Base-by-base conservation (phyloP, 1,139 yeast genomes). In the Taphrina pruni region DNA sequence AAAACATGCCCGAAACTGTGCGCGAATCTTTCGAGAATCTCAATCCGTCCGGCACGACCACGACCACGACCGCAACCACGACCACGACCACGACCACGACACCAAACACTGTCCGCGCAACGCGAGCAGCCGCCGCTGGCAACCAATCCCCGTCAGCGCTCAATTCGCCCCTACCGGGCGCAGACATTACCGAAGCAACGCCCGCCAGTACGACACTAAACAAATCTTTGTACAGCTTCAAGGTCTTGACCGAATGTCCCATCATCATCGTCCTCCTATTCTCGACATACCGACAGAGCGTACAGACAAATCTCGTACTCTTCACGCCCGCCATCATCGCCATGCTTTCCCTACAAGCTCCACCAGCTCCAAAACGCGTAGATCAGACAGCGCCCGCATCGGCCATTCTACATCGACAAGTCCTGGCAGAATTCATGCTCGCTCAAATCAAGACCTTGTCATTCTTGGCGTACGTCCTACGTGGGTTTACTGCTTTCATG, bases 371-470 rank as follows among this genome's bases (percentile, higher is more conserved):
- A 72, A 90, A 91, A 9, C 88, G 89, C 72, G 81, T 85, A 8
- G 80, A 85, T 0, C 82, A 88, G 1, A 77, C 82, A 1, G 14
- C 32, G 36, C 12, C 39, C 1, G 61, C 61, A 6, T 6, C 54
- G 7, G 21, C 12, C 21, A n/a, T 45, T 12, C 20, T 32, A 7
- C 62, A 45, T 9, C 84, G 97, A 74, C 83, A 87, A 21, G 88
- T 90, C 0, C 94, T 88, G 78, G 90, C 95, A 72, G 99, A 95
- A 74, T 90, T 94, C 75, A 87, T 94, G 21, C 81, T 90, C 54
- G 95, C 97, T n/a, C 99, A 95, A 78, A 97, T 95, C 52, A 95
- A 95, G 77, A 97, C 98, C 0, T 95, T 97, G 68, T 91, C 97
- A 0, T 94, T 95, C 74, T 81, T 95, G 75, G 98, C 99, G 0